Base-by-base conservation (phyloP, 2,329 filamentous ascomycete genomes). In the Ophiostoma quercus region DNA sequence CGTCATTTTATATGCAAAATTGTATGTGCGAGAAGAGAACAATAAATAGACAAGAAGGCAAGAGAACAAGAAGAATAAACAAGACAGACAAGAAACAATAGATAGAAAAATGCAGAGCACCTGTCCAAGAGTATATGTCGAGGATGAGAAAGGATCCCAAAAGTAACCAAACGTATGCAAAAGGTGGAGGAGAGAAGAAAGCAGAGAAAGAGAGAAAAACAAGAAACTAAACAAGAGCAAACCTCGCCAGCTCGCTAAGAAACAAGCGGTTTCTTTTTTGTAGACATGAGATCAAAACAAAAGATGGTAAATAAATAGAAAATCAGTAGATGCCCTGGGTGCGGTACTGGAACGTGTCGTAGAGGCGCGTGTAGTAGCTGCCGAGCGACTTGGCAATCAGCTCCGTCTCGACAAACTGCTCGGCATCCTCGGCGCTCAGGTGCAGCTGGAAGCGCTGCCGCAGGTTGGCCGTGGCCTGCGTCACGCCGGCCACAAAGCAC, bases 351-450 rank as follows among this genome's bases (percentile, higher is more conserved):
- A 93, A 94, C 72, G 90, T 92, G 79, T 93, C 90, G 76, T 93
- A 93, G 88, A 94, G 85, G 82, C 91, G 87, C 77, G 92, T 94
- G 78, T 94, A 94, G 80, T 95, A 95, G 79, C 91, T 94, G 73
- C 92, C 92, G 74, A 92, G 85, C 73, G 90, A 92, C 84, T 95
- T 95, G 73, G 83, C 88, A 74, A 95, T 86, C 76, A 95, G 80
- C 77, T 94, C 91, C 47, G 84, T 89, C 77, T 95, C 92, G 22
- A 95, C 91, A 81, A 91, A 94, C 62, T 85, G 85, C 78, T 93
- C 90, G 4, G 92, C 92, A 77, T 94, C 92, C 73, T 94, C 90
- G 68, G 90, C 90, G 75, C 91, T 94, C 74, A 94, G 84, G 77
- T 95, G 91, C 71, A 94, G 82, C 81, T 94, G 91, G 78, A 95